A percentile compares a stretch with the other conserved stretches of the same genome.
Evolutionary conservation across 108 stramenopile genomes (phyloP).

Genomic region (Parmales sp.): DNA sequence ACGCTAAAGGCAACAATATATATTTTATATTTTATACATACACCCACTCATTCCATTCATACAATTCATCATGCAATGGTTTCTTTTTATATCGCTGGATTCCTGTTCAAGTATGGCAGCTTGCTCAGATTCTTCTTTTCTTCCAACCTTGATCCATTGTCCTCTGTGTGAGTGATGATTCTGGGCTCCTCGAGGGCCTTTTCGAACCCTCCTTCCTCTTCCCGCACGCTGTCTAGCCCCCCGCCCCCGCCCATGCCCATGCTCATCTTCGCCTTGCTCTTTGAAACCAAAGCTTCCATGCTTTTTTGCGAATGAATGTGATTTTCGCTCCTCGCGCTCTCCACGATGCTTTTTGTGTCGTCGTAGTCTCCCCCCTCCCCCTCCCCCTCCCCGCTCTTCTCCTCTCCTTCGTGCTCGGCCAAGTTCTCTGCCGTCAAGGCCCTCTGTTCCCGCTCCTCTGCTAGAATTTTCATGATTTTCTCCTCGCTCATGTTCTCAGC

Average conservation of each 20-base stretch:
- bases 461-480: constrained; percentile 21
- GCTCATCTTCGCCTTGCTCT: constrained; percentile 27
- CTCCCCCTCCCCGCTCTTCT: constrained; percentile 15
- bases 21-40: no score
- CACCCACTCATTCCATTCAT: no score
- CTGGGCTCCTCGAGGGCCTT: constrained; percentile 22
- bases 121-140: constrained; percentile 36
- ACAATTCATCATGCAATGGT: no score
- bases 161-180: constrained; percentile 32
- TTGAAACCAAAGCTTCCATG: constrained; percentile 20
- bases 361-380: constrained; percentile 19
- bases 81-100: constrained; percentile 34
- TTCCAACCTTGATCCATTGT: constrained; percentile 30
- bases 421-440: constrained; percentile 22
- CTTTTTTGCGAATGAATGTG: constrained; percentile 37
- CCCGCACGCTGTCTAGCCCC: background rate
- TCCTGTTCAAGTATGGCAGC: constrained; percentile 46
- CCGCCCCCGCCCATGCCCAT: constrained; percentile 30
- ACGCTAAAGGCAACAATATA: no score
- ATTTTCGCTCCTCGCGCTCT: constrained; percentile 27
- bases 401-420: constrained; percentile 15
- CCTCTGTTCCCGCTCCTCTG: constrained; percentile 36
- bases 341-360: constrained; percentile 32
- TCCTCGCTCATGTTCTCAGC: constrained; percentile 37
- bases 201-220: constrained; percentile 6